Percentiles rank a stretch among this genome's conserved stretches.
Evolutionary conservation across 345 rosid species (phyloP).

Genomic region (Brassica napus): DNA sequence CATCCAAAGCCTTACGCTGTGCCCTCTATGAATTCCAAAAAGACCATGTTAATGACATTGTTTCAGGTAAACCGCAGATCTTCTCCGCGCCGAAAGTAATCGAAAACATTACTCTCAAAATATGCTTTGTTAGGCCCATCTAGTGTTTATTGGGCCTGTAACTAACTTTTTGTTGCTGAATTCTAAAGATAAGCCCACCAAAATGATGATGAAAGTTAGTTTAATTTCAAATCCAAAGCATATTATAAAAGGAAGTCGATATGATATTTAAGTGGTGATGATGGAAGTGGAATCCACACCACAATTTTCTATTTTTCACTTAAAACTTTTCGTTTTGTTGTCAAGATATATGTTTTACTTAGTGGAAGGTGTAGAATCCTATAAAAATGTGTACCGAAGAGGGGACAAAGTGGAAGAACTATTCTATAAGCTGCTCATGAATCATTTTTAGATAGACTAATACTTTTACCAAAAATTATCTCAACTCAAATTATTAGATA

Average conservation of each 20-base stretch:
- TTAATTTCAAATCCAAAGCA: background rate
- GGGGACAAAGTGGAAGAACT: constrained; percentile 24
- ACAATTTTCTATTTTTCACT: background rate
- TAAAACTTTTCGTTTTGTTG: background rate
- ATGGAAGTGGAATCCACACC: constrained; percentile 30
- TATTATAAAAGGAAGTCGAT: background rate
- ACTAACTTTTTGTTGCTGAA: background rate
- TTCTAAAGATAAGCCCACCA: too few species aligned
- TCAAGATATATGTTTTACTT: background rate
- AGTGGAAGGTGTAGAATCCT: constrained; percentile 32
- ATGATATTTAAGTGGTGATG: constrained; percentile 8
- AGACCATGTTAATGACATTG: background rate
- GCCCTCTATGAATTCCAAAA: constrained; percentile 51
- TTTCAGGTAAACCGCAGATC: too few species aligned
- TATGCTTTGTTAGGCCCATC: constrained; percentile 2
- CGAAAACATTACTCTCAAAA: background rate
- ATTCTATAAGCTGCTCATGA: background rate
- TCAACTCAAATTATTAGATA: background rate
- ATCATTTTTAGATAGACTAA: background rate
- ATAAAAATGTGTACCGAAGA: constrained; percentile 19
- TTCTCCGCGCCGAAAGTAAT: background rate
- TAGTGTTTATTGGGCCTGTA: background rate
- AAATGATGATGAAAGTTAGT: background rate
- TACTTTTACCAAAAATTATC: background rate
- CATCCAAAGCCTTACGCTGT: constrained; percentile 88